Evolutionary conservation across 2,329 filamentous ascomycete genomes (phyloP).

Genomic region (Neopestalotiopsis sp.): DNA sequence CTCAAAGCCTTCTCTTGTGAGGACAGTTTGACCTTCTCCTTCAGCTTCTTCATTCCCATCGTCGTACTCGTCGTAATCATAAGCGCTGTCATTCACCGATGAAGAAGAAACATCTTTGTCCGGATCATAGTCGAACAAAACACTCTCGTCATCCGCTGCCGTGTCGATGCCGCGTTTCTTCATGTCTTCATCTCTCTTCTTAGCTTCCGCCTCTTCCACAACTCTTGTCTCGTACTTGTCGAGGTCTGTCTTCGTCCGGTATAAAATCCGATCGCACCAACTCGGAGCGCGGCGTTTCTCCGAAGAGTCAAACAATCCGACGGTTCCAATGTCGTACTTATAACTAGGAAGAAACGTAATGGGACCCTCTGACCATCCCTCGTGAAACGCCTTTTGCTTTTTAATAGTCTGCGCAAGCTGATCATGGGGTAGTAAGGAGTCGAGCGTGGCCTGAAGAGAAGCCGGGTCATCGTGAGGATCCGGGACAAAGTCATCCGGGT

Average conservation of each 20-base stretch:
- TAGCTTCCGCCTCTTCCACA: conserved; percentile 67
- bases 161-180: conserved; percentile 77
- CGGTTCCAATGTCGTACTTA: conserved; percentile 95
- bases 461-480: conserved; percentile 79
- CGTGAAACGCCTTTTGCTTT: conserved; percentile 80
- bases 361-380: conserved; percentile 89
- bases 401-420: conserved; percentile 80
- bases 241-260: conserved; percentile 75
- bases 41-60: conserved; percentile 49
- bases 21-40: conserved; percentile 51
- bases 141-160: conserved; percentile 76
- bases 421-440: conserved; percentile 88
- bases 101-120: conserved; percentile 69
- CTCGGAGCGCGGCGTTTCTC: conserved; percentile 92
- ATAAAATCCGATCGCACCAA: conserved; percentile 96
- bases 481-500: conserved; percentile 69
- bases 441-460: conserved; percentile 86
- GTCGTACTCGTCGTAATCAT: conserved; percentile 32
- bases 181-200: conserved; percentile 84
- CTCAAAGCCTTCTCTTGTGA: conserved; percentile 62
- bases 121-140: conserved; percentile 90
- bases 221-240: conserved; percentile 67
- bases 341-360: conserved; percentile 94
- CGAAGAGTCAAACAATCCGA: conserved; percentile 91
- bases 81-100: conserved; percentile 39